Conservation (phyloP, 768 basidiomycete species). For the Crepidotus variabilis region DNA sequence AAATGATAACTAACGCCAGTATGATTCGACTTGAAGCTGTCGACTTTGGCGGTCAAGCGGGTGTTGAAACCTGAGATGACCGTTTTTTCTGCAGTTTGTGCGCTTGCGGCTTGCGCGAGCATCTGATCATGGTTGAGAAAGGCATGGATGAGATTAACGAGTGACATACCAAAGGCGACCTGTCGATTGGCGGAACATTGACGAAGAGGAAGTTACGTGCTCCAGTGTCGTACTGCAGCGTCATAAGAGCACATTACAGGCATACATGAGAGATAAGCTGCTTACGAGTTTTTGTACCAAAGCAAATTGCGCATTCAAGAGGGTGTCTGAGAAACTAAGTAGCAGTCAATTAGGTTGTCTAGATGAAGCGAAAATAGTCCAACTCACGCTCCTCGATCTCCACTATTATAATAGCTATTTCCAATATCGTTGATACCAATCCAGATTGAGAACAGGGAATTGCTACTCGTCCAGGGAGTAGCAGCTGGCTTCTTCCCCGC, state of each 20-base stretch:
- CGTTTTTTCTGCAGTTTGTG: conserved; percentile 37
- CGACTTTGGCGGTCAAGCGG: conserved; percentile 38
- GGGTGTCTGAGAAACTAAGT: conserved; percentile 37
- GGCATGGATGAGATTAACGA: not conserved
- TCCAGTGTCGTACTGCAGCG: conserved; percentile 38
- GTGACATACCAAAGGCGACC: conserved; percentile 35
- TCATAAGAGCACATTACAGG: not conserved
- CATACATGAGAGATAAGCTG: not conserved
- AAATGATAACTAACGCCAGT: conserved; percentile 33
- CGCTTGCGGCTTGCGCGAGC: conserved; percentile 37
- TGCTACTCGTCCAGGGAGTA: conserved; percentile 52
- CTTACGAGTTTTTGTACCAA: conserved; percentile 46
- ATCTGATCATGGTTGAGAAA: conserved; percentile 31
- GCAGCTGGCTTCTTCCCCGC: conserved; percentile 44
- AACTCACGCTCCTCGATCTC: conserved; percentile 46
- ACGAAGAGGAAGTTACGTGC: conserved; percentile 54
- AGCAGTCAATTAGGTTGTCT: not conserved
- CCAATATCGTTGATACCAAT: conserved; percentile 74
- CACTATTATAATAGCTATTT: conserved; percentile 45
- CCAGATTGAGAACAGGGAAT: conserved; percentile 64
- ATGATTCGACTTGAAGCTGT: conserved; percentile 36
- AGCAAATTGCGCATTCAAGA: conserved; percentile 48
- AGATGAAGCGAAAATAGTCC: not conserved
- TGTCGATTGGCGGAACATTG: conserved; percentile 39
- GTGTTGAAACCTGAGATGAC: conserved; percentile 53